Evolutionary conservation across 1,139 yeast genomes (phyloP), one percentile per base, ranked within the genome.

Genomic region (Waltiozyma sp.): DNA sequence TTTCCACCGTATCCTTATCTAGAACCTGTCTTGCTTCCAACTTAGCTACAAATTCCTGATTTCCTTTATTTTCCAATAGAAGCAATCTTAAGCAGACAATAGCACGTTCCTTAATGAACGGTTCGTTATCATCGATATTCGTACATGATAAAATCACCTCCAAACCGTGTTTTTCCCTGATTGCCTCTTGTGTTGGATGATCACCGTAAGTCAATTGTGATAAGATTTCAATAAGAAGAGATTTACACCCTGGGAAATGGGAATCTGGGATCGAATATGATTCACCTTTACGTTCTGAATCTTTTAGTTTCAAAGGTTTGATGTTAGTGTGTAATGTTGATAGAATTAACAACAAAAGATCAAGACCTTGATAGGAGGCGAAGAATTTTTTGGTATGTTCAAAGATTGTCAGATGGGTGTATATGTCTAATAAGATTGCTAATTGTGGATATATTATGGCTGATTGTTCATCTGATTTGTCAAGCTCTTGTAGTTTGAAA

Each of bases 91-190:
- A 60, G 54, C 96, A 86, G 13, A 89, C 63, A 31, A 91, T 83
- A 2, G 95, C 75, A 47, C 93, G 68, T 57, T 91, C 98, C 49
- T 86, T 83, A 47, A 91, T 81, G 56, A 72, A 88, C 0, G 97
- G 97, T 55, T 91, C 93, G 56, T 83, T 78, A 41, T 79, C 81
- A 59, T 91, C 98, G 40, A 91, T 80, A 37, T 82, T 74, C 63
- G 96, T 88, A 52, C 80, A 84, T 2, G 93, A 84, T 23, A 91
- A 65, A 0, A 89, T 70, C 19, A 86, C 61, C 44, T 78, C 83
- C 10, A 91, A 60, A 0, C 89, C 95, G 42, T 82, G 86, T 1
- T 69, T 55, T 35, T 72, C 72, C 39, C 96, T 68, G 23, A 85
- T 69, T 40, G 64, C 58, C 47, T 89, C 91, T 57, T 89, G 96